Conservation (phyloP, 495 filamentous ascomycete species). For the Penicillium desertorum region DNA sequence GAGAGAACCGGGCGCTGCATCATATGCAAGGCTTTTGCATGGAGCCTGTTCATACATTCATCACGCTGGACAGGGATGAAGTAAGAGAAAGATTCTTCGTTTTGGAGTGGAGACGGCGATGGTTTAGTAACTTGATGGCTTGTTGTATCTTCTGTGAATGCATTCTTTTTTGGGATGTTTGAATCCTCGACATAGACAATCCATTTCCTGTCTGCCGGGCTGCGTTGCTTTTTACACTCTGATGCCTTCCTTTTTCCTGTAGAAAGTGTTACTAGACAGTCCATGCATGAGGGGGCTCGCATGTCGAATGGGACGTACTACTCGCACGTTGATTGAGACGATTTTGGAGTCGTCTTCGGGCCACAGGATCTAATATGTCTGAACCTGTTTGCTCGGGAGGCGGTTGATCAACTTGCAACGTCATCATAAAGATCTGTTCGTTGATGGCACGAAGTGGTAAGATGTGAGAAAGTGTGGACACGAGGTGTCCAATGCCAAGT, state of each 20-base stretch:
- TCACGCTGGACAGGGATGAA: neutral
- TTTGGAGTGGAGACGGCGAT: neutral
- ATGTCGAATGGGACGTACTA: constrained; percentile 17
- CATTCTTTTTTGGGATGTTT: neutral
- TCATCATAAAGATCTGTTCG: neutral
- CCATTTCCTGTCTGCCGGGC: constrained; percentile 14
- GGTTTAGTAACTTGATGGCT: neutral
- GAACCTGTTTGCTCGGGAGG: neutral
- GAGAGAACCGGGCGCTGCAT: neutral
- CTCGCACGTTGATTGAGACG: constrained; percentile 30
- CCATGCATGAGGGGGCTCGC: neutral
- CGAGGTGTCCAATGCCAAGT: no score
- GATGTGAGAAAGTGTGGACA: neutral
- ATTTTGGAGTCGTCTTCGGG: constrained; percentile 26
- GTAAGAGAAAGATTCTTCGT: neutral
- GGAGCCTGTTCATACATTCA: neutral
- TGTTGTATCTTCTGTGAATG: neutral
- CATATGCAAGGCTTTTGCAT: neutral
- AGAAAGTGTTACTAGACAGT: no score
- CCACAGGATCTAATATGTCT: constrained; percentile 14
- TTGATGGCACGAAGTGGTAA: neutral
- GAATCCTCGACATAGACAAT: constrained; percentile 20
- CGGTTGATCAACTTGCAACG: neutral
- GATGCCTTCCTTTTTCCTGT: constrained; percentile 22
- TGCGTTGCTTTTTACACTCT: constrained; percentile 1